These are phyloP conservation scores for Chytriomyces sp. DNA, from an alignment of 192 early-diverging fungal genomes.

Conservation along the genomic window DNA sequence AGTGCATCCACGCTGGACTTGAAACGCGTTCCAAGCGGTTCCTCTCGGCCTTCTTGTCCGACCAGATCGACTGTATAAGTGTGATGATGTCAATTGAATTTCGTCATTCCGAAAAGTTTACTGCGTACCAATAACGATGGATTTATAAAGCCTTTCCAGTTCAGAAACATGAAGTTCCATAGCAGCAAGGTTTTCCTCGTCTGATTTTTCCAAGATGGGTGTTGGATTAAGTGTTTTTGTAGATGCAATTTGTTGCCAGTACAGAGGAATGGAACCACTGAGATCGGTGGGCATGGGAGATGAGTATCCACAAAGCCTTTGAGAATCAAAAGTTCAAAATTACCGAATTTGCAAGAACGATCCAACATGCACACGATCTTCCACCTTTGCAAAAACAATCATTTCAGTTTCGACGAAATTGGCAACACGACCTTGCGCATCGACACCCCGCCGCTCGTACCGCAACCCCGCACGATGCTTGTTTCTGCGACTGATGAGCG, in stretches of 20 bases:
- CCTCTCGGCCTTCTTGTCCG: slow-evolving; percentile 91
- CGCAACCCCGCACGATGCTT: slow-evolving; percentile 80
- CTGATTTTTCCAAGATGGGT: slow-evolving; percentile 9
- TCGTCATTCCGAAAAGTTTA: slow-evolving; percentile 68
- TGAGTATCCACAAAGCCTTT: not conserved
- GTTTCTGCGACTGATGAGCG: slow-evolving; percentile 48
- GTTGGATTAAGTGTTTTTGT: slow-evolving; percentile 68
- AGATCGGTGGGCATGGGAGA: not conserved
- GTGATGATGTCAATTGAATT: slow-evolving; percentile 76
- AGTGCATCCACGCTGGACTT: slow-evolving; percentile 42
- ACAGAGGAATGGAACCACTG: slow-evolving; percentile 88
- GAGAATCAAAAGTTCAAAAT: not conserved
- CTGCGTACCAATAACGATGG: slow-evolving; percentile 18
- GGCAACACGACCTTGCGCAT: slow-evolving; percentile 89
- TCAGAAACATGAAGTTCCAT: slow-evolving; percentile 43
- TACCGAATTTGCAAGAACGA: slow-evolving; percentile 88
- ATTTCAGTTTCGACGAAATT: slow-evolving; percentile 99
- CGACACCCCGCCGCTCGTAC: slow-evolving; percentile 92
- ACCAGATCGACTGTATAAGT: slow-evolving; percentile 79
- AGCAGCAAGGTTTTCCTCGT: slow-evolving; percentile 23
- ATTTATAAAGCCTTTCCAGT: slow-evolving; percentile 57
- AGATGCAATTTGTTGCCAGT: slow-evolving; percentile 89
- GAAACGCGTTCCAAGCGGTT: slow-evolving; percentile 58
- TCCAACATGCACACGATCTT: slow-evolving; percentile 58
- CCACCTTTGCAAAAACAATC: slow-evolving; percentile 64